Conservation (phyloP, 1,284 basidiomycete genomes). For the Puccinia sorghi region DNA sequence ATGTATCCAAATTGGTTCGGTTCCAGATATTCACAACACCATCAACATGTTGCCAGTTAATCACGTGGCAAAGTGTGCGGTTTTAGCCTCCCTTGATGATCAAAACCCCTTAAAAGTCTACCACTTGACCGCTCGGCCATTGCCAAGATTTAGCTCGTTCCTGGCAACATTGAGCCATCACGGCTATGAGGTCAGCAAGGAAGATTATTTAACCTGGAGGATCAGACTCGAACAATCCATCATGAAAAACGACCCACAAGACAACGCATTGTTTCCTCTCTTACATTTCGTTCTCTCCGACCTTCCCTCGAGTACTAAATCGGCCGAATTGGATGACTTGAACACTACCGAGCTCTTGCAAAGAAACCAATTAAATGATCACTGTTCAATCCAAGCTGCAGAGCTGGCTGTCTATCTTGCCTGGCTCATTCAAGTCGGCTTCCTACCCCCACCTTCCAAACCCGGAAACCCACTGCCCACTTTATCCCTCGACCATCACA, state of each 20-base stretch:
- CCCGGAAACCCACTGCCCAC: background rate
- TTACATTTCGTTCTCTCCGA: constrained; percentile 97
- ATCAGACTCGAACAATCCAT: constrained; percentile 91
- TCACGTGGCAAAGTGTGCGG: constrained; percentile 82
- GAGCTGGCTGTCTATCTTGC: constrained; percentile 83
- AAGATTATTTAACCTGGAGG: constrained; percentile 91
- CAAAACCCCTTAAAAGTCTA: constrained; percentile 67
- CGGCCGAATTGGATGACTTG: constrained; percentile 83
- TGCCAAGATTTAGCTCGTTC: constrained; percentile 86
- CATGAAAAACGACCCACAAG: constrained; percentile 71
- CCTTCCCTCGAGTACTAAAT: constrained; percentile 92
- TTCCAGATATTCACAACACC: constrained; percentile 97
- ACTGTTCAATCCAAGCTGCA: constrained; percentile 60
- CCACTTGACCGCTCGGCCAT: constrained; percentile 83
- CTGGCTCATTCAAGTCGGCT: constrained; percentile 85
- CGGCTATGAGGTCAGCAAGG: constrained; percentile 75
- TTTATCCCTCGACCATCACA: constrained; percentile 23
- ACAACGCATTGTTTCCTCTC: constrained; percentile 95
- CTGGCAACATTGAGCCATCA: constrained; percentile 74
- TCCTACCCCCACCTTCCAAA: constrained; percentile 68
- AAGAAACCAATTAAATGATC: constrained; percentile 48
- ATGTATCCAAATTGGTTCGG: constrained; percentile 88
- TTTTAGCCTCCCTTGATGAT: constrained; percentile 66
- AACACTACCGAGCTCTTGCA: constrained; percentile 73
- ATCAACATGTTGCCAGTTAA: constrained; percentile 99